These are phyloP conservation scores for Halophytophthora polymorphica DNA, from an alignment of 352 stramenopile genomes.

Conservation along the genomic window DNA sequence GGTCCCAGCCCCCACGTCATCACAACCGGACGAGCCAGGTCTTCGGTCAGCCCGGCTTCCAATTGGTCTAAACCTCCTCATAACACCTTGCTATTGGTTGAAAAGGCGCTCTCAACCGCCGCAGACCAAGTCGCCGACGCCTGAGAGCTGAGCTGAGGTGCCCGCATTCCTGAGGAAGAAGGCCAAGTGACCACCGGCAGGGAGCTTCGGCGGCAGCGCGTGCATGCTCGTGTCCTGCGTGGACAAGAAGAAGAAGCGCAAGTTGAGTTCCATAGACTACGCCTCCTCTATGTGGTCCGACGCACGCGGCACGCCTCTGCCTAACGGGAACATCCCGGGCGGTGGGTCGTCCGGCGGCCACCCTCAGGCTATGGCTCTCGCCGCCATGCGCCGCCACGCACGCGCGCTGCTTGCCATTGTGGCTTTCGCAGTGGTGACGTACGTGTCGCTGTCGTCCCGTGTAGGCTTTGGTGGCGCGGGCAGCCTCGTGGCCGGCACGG, in stretches of 20 bases:
- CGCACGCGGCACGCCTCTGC: slow-evolving; percentile 21
- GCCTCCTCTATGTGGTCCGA: slow-evolving; percentile 53
- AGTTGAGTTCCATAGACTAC: slow-evolving; percentile 64
- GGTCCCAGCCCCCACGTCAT: no score
- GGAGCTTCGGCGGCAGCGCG: slow-evolving; percentile 2
- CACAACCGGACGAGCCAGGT: no score
- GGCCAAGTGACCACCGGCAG: slow-evolving; percentile 1
- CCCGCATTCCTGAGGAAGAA: slow-evolving; percentile 12
- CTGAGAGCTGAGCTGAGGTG: slow-evolving; percentile 8
- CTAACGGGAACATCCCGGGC: slow-evolving; percentile 16
- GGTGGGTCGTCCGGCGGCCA: slow-evolving; percentile 26
- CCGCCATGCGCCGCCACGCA: slow-evolving; percentile 44
- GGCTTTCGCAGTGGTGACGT: slow-evolving; percentile 46
- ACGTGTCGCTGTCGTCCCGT: slow-evolving; percentile 59
- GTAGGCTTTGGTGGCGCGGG: slow-evolving; percentile 23
- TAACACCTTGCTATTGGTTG: background rate
- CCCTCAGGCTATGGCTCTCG: slow-evolving; percentile 24
- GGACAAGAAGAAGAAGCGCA: slow-evolving; percentile 76
- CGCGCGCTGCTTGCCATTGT: slow-evolving; percentile 48
- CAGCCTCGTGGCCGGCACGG: slow-evolving; percentile 1
- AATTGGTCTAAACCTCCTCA: background rate
- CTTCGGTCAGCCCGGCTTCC: no score
- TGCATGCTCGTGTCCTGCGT: slow-evolving; percentile 36
- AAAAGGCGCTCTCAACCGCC: background rate
- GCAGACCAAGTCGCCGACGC: background rate